Percentiles rank a stretch among this genome's conserved stretches.
phyloP scores from a whole-genome alignment of 768 basidiomycete species.

The Termitomyces sp. region DNA sequence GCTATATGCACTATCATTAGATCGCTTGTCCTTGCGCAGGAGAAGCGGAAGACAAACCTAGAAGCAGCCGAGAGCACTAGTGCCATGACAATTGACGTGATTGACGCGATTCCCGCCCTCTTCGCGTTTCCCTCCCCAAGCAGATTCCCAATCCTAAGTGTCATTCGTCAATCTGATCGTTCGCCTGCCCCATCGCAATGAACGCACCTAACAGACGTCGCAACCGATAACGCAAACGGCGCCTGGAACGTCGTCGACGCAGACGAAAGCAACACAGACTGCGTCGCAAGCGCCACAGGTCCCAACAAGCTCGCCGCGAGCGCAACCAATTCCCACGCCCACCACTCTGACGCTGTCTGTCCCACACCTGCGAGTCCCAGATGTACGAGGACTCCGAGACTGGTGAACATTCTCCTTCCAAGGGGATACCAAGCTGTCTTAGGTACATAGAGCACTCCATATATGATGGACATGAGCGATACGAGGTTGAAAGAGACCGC shows the following conservation, averaged over 20 bases:
- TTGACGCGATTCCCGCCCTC: conserved; percentile 66
- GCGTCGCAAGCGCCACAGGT: conserved; percentile 76
- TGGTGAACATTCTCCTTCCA: conserved; percentile 55
- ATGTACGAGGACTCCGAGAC: conserved; percentile 61
- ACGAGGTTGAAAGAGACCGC: conserved; percentile 86
- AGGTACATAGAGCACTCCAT: conserved; percentile 58
- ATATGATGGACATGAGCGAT: conserved; percentile 51
- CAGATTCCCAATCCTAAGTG: conserved; percentile 74
- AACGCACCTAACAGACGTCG: conserved; percentile 74
- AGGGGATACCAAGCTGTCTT: conserved; percentile 81
- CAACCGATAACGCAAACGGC: conserved; percentile 77
- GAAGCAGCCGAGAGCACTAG: conserved; percentile 55
- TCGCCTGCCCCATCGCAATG: neutral
- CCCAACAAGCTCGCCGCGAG: conserved; percentile 60
- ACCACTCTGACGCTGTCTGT: conserved; percentile 91
- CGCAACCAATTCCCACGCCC: conserved; percentile 90
- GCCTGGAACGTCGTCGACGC: conserved; percentile 76
- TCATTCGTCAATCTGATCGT: neutral
- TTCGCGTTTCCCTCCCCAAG: conserved; percentile 74
- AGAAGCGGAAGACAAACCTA: conserved; percentile 35
- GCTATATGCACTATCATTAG: conserved; percentile 23
- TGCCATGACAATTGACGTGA: conserved; percentile 60
- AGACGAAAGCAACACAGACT: conserved; percentile 79
- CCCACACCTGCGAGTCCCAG: conserved; percentile 84
- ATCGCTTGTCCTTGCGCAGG: neutral